Evolutionary conservation across 2,329 filamentous ascomycete genomes (phyloP).

Genomic region (Aspergillus cejpii): DNA sequence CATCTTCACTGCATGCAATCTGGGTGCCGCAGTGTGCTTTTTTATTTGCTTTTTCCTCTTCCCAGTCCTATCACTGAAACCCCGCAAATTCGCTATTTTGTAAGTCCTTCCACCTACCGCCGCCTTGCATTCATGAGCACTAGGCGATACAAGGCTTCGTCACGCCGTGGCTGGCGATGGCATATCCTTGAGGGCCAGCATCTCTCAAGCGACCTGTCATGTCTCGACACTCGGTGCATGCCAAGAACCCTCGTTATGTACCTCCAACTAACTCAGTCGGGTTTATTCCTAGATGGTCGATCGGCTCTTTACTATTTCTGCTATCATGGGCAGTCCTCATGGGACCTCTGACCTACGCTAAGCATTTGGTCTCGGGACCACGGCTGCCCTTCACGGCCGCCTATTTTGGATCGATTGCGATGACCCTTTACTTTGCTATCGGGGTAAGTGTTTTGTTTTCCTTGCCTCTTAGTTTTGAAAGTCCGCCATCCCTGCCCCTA

Average conservation of each 20-base stretch:
- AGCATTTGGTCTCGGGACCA: slow-evolving; percentile 75
- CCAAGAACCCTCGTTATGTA: slow-evolving; percentile 10
- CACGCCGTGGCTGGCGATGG: slow-evolving; percentile 16
- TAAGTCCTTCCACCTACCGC: slow-evolving; percentile 53
- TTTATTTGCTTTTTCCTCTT: slow-evolving; percentile 83
- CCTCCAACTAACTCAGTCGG: slow-evolving; percentile 18
- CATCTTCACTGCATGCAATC: slow-evolving; percentile 84
- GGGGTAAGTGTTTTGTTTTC: slow-evolving; percentile 60
- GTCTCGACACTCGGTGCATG: slow-evolving; percentile 11
- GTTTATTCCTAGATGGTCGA: slow-evolving; percentile 67
- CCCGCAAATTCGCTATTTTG: slow-evolving; percentile 94
- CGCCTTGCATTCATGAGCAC: slow-evolving; percentile 15
- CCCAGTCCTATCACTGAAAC: slow-evolving; percentile 70
- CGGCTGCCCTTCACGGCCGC: slow-evolving; percentile 87
- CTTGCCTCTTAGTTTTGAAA: slow-evolving; percentile 5
- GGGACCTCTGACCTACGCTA: slow-evolving; percentile 75
- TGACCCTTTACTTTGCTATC: slow-evolving; percentile 88
- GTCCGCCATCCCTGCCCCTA: slow-evolving; percentile 2
- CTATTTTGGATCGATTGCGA: slow-evolving; percentile 85
- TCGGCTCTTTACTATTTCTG: slow-evolving; percentile 85
- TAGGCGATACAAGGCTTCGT: slow-evolving; percentile 18
- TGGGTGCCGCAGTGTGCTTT: slow-evolving; percentile 86
- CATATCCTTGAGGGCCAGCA: background rate
- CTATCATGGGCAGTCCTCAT: slow-evolving; percentile 90
- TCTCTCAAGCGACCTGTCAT: slow-evolving; percentile 5